Evolutionary conservation across 148 eudicot species (phyloP), one percentile per base, ranked within the genome.

Genomic region (Chenopodium formosanum): DNA sequence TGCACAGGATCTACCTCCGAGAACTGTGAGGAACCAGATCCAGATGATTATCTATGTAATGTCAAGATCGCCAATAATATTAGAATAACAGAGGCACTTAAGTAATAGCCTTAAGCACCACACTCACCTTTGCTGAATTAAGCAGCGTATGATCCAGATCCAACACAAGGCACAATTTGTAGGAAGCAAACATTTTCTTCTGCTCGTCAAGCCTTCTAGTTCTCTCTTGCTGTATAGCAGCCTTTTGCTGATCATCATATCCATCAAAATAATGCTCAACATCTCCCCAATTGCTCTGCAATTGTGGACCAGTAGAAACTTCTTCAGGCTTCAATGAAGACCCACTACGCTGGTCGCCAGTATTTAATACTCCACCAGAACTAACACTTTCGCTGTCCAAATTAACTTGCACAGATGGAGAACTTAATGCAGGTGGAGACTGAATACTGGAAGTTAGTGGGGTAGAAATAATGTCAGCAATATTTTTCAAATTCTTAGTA

Each of bases 71-170:
- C 46, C 58, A 53, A 47, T 29, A 27, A 62, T 31, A 66, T 25
- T 44, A 44, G 8, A n/a, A 40, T 62, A 14, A 29, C 72, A 25
- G 63, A 66, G 65, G 44, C 34, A 72, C 11, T 73, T 22, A 70
- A n/a, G 7, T 3, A 14, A 67, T 46, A 52, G 32, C 70, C 27
- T 44, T 64, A 66, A 52, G 44, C 53, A 47, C 12, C 40, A 70
- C 19, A 58, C 84, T 78, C 86, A 91, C 99, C 97, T 97, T 97
- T 22, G 98, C 98, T 68, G 99, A 97, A 87, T 97, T 97, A 71
- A 97, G 90, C 77, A 97, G 98, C 16, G 99, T 97, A 82, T 97
- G 99, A 90, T 97, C 99, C 81, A 97, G 87, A 89, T 97, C 99
- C 85, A 97, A 87, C 80, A 97, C 99, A 80, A 97, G 97, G 82